Conservation (phyloP, 78 protist species). For the Dictyostelium firmibasis region DNA sequence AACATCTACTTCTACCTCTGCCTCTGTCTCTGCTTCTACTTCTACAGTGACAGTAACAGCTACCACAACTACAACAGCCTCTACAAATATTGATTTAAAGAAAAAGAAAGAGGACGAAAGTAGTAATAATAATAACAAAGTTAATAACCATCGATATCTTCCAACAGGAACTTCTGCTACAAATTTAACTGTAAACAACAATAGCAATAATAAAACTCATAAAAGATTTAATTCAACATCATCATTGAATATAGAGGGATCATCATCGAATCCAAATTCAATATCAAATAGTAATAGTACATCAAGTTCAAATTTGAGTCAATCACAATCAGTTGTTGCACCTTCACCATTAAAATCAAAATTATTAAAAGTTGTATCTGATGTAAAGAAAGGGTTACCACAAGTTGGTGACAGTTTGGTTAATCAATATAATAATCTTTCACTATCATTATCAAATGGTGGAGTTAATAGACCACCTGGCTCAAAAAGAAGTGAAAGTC, state of each 20-base stretch:
- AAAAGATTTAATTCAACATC: constrained; percentile 3
- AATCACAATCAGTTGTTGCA: background rate
- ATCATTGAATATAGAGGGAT: background rate
- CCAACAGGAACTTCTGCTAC: background rate
- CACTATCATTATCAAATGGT: background rate
- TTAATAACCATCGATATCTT: background rate
- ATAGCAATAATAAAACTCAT: background rate
- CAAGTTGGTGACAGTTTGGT: constrained; percentile 46
- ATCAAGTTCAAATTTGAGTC: background rate
- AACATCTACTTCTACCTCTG: background rate
- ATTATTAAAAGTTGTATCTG: constrained; percentile 31
- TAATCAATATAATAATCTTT: background rate
- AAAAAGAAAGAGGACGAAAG: background rate
- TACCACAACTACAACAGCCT: background rate
- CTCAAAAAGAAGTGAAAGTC: background rate
- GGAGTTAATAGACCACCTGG: background rate
- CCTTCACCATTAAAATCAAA: constrained; percentile 46
- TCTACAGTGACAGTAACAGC: background rate
- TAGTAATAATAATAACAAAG: background rate
- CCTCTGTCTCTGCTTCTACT: too few relatives aligned
- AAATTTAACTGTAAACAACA: background rate
- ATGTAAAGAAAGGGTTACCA: constrained; percentile 26
- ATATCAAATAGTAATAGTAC: background rate
- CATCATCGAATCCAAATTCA: background rate
- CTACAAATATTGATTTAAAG: background rate